phyloP scores from a whole-genome alignment of 1,284 basidiomycete species.

The Singerocomus inundabilis region DNA sequence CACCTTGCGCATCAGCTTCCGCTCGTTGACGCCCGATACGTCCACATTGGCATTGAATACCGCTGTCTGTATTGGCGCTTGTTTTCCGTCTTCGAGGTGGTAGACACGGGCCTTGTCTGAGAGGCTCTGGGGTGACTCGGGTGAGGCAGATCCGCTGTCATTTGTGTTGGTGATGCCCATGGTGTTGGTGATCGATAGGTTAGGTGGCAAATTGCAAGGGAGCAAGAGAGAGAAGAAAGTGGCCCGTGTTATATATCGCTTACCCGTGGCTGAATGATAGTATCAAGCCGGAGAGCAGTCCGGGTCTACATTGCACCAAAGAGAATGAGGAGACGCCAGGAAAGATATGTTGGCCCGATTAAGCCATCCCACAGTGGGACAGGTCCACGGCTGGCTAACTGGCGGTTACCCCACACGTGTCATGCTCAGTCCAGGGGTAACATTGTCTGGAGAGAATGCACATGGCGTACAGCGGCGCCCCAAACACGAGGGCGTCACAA shows the following conservation, averaged over 20 bases:
- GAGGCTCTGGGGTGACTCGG: slow-evolving; percentile 1
- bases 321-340: neutral
- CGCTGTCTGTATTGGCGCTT: neutral
- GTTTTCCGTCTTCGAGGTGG: slow-evolving; percentile 10
- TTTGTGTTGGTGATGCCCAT: neutral
- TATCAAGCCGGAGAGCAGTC: no score
- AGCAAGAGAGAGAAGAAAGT: neutral
- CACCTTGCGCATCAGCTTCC: slow-evolving; percentile 62
- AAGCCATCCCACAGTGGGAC: no score
- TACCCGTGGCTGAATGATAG: neutral
- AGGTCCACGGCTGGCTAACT: no score
- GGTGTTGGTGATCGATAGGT: neutral
- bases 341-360: no score
- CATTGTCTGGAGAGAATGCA: neutral
- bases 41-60: slow-evolving; percentile 55
- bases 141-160: neutral
- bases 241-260: slow-evolving; percentile 8
- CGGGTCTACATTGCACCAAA: neutral
- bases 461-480: no score
- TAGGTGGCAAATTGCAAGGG: neutral
- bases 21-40: slow-evolving; percentile 56
- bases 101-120: slow-evolving; percentile 17
- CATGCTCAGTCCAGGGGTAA: neutral
- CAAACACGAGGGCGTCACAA: neutral
- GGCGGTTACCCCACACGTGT: neutral